Conservation (phyloP, 352 stramenopile species). For the Pythium angustatum region DNA sequence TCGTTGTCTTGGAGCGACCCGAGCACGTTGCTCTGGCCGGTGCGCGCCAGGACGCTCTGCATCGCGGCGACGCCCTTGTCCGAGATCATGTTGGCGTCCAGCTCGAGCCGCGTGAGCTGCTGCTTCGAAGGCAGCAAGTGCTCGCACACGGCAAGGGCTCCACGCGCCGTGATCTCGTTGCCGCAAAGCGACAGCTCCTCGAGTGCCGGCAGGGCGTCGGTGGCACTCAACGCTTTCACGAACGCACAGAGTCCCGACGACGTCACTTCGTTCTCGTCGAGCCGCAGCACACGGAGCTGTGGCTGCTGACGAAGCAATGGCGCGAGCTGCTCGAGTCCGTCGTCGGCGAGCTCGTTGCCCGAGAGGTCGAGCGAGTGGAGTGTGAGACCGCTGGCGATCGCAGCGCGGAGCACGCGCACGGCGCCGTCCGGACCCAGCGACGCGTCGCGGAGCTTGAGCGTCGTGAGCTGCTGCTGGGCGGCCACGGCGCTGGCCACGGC, state of each 20-base stretch:
- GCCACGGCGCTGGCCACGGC: constrained; percentile 73
- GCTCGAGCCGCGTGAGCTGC: constrained; percentile 46
- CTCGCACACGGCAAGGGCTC: constrained; percentile 59
- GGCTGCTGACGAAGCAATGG: constrained; percentile 58
- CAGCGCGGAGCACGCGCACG: constrained; percentile 60
- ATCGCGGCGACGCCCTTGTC: constrained; percentile 57
- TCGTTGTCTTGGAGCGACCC: constrained; percentile 85
- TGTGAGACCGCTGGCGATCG: constrained; percentile 60
- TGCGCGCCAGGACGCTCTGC: constrained; percentile 38
- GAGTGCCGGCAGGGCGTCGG: constrained; percentile 38
- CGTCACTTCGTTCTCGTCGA: constrained; percentile 86
- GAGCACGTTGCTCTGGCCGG: constrained; percentile 56
- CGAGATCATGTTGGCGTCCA: constrained; percentile 80
- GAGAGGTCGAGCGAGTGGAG: constrained; percentile 87
- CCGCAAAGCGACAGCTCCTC: constrained; percentile 59
- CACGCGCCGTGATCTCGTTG: constrained; percentile 80
- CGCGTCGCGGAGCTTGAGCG: constrained; percentile 90
- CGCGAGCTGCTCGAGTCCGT: constrained; percentile 63
- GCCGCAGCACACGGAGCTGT: constrained; percentile 54
- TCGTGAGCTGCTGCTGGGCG: constrained; percentile 63
- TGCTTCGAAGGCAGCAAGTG: constrained; percentile 45
- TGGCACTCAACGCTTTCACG: constrained; percentile 26
- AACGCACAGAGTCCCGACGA: constrained; percentile 54
- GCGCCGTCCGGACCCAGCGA: constrained; percentile 83
- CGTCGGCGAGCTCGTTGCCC: constrained; percentile 85